Evolutionary conservation across 805 yeast species (phyloP).

Genomic region (Saccharomycopsis sp.): DNA sequence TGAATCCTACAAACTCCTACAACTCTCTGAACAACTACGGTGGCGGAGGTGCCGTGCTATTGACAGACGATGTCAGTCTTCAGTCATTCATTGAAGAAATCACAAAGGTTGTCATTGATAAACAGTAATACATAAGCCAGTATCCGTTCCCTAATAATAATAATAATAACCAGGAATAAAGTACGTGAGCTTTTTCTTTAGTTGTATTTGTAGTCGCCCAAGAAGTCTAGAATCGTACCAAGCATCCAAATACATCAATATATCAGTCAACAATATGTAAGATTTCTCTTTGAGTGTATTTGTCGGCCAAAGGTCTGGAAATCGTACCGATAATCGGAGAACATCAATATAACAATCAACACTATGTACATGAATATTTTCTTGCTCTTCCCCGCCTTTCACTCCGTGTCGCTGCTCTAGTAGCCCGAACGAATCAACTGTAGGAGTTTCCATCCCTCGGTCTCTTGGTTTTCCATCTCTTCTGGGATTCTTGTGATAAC

Average conservation of each 20-base stretch:
- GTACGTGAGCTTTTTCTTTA: neutral
- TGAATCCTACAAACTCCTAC: slow-evolving; percentile 88
- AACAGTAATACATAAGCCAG: neutral
- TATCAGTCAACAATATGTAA: too few species aligned
- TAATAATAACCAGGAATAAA: too few species aligned
- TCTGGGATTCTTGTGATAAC: slow-evolving; percentile 91
- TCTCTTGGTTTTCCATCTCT: slow-evolving; percentile 79
- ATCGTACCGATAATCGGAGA: neutral
- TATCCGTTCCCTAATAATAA: too few species aligned
- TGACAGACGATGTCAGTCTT: slow-evolving; percentile 21
- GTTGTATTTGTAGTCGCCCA: neutral
- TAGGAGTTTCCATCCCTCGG: slow-evolving; percentile 91
- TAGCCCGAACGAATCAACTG: neutral
- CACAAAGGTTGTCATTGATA: slow-evolving; percentile 10
- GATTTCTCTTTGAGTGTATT: too few species aligned
- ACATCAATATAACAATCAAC: neutral
- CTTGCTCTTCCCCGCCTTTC: neutral
- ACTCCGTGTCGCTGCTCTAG: too few species aligned
- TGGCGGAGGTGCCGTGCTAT: slow-evolving; percentile 39
- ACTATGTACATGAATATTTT: neutral
- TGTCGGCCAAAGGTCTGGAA: too few species aligned
- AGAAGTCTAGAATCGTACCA: too few species aligned
- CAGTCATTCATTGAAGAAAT: slow-evolving; percentile 17
- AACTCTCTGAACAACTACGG: slow-evolving; percentile 43
- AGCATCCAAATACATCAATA: neutral